These are phyloP conservation scores for Ganoderma lucidum DNA, from an alignment of 1,284 basidiomycete species.

Conservation along the genomic window DNA sequence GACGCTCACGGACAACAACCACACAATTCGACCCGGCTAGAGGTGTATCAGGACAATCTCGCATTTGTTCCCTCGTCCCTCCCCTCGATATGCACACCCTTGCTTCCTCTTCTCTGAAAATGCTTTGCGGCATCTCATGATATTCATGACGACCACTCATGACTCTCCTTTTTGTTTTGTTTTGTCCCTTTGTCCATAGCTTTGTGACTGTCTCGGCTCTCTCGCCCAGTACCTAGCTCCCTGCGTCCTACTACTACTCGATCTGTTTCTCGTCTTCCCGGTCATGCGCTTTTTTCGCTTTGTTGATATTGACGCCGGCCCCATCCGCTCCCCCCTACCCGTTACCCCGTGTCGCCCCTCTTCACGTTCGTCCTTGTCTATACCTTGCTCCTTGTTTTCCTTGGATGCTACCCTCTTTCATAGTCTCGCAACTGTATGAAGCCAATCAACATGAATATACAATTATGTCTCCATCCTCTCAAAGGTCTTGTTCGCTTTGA, in stretches of 20 bases:
- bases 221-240: constrained; percentile 9
- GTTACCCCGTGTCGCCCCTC: constrained; percentile 36
- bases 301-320: constrained; percentile 33
- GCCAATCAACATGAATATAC: constrained; percentile 31
- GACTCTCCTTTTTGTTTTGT: constrained; percentile 24
- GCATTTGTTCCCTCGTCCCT: constrained; percentile 14
- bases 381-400: constrained; percentile 31
- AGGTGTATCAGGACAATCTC: constrained; percentile 30
- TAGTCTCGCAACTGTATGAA: constrained; percentile 36
- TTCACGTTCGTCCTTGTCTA: constrained; percentile 37
- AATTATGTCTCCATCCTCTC: constrained; percentile 22
- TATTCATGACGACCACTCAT: constrained; percentile 33
- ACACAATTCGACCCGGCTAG: constrained; percentile 37
- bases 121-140: constrained; percentile 15
- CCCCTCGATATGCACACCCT: constrained; percentile 18
- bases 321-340: constrained; percentile 33
- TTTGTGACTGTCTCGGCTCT: constrained; percentile 13
- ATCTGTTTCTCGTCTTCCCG: constrained; percentile 17
- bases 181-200: constrained; percentile 28
- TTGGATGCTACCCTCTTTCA: constrained; percentile 23
- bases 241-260: constrained; percentile 8
- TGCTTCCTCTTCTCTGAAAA: constrained; percentile 15
- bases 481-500: background rate
- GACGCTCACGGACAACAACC: constrained; percentile 28
- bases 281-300: constrained; percentile 30